A percentile compares a stretch with the other conserved stretches of the same genome.
These are phyloP conservation scores for Corylus avellana DNA, from an alignment of 306 rosid genomes.

Conservation along the genomic window DNA sequence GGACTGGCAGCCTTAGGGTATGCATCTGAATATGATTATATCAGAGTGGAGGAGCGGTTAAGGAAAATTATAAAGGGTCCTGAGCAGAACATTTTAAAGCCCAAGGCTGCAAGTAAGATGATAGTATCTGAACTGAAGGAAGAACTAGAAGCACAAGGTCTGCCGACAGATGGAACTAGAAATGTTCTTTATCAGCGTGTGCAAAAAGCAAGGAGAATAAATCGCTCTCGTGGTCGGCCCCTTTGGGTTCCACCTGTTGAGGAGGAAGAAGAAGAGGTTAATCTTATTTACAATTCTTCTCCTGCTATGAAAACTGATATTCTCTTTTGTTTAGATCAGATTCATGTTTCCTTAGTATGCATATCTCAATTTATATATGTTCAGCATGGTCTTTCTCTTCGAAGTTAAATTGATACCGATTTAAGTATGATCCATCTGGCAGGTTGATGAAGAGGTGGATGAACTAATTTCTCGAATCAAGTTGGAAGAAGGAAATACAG, in stretches of 20 bases:
- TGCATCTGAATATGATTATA: slow-evolving; percentile 78
- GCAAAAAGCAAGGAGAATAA: slow-evolving; percentile 97
- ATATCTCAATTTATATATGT: background rate
- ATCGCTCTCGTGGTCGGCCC: slow-evolving; percentile 96
- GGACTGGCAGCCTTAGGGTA: slow-evolving; percentile 78
- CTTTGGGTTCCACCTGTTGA: slow-evolving; percentile 98
- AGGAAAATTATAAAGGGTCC: slow-evolving; percentile 88
- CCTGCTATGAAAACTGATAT: background rate
- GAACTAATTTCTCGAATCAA: slow-evolving; percentile 75
- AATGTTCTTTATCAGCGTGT: slow-evolving; percentile 98
- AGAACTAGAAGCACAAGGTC: slow-evolving; percentile 92
- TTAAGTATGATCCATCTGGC: slow-evolving; percentile 30
- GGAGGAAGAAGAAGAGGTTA: slow-evolving; percentile 94
- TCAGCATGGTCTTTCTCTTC: background rate
- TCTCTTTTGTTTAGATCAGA: background rate
- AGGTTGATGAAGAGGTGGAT: slow-evolving; percentile 96
- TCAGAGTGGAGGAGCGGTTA: slow-evolving; percentile 75
- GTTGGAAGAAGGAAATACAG: slow-evolving; percentile 89
- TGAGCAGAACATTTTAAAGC: slow-evolving; percentile 75
- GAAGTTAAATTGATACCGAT: slow-evolving; percentile 2
- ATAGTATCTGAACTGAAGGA: slow-evolving; percentile 85
- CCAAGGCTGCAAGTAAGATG: slow-evolving; percentile 99
- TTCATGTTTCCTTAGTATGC: background rate
- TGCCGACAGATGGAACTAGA: slow-evolving; percentile 94
- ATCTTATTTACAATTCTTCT: slow-evolving; percentile 10